Conservation (phyloP, 768 basidiomycete species). For the Hypsizygus marmoreus region DNA sequence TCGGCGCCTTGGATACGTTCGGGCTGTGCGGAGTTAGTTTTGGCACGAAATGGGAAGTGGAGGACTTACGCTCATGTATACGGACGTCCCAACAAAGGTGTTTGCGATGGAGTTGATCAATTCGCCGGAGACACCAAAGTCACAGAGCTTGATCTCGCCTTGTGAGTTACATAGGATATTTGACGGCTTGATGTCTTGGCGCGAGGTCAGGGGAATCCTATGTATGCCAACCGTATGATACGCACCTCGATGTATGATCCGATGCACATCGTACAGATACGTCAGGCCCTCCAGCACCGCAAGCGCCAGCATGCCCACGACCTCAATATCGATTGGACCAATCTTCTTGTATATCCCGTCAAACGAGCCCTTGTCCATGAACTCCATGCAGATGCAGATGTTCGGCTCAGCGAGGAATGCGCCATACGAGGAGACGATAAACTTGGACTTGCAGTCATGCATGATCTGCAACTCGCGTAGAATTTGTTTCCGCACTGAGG, state of each 20-base stretch:
- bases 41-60: too few species aligned
- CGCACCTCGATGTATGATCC: slow-evolving; percentile 97
- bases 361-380: slow-evolving; percentile 89
- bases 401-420: slow-evolving; percentile 96
- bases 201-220: too few species aligned
- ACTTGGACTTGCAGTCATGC: slow-evolving; percentile 91
- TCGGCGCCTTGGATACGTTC: slow-evolving; percentile 98
- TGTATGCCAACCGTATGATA: too few species aligned
- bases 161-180: slow-evolving; percentile 94
- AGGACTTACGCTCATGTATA: slow-evolving; percentile 93
- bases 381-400: slow-evolving; percentile 99
- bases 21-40: too few species aligned
- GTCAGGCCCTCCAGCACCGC: slow-evolving; percentile 95
- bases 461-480: slow-evolving; percentile 97
- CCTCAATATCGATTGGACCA: slow-evolving; percentile 86
- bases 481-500: slow-evolving; percentile 94
- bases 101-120: slow-evolving; percentile 98
- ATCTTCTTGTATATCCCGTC: slow-evolving; percentile 95
- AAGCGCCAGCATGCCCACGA: slow-evolving; percentile 93
- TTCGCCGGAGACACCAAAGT: slow-evolving; percentile 98
- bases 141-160: slow-evolving; percentile 98
- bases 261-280: slow-evolving; percentile 95
- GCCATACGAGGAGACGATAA: slow-evolving; percentile 96
- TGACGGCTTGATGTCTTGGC: slow-evolving; percentile 99
- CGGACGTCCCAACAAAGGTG: slow-evolving; percentile 97